phyloP scores from a whole-genome alignment of 2,329 filamentous ascomycete species.

The Mollisiaceae sp. region DNA sequence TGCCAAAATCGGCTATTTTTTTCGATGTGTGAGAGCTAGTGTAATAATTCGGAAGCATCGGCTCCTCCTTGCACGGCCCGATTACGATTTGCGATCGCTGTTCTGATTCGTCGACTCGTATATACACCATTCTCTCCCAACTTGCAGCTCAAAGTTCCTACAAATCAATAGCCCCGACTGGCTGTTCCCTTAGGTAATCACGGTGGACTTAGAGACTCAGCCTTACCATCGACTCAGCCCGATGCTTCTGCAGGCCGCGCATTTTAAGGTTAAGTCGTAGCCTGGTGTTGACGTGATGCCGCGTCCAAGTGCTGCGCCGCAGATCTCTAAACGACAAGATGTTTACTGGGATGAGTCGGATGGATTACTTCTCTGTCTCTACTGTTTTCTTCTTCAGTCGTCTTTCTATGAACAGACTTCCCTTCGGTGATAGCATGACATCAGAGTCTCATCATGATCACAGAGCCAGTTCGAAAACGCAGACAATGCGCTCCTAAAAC shows the following conservation, averaged over 20 bases:
- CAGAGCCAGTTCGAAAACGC: background rate
- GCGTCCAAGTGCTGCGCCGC: constrained; percentile 2
- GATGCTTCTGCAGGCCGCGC: background rate
- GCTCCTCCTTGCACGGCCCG: no score
- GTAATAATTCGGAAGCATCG: no score
- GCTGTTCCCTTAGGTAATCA: background rate
- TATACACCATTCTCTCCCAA: no score
- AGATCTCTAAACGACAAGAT: background rate
- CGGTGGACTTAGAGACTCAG: background rate
- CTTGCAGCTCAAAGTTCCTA: no score
- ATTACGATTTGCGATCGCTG: no score
- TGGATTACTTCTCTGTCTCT: background rate
- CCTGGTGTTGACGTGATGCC: background rate
- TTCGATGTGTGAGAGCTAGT: no score
- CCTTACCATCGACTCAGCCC: background rate
- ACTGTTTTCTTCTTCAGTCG: background rate
- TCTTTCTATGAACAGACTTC: background rate
- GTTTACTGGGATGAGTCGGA: background rate
- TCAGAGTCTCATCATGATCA: constrained; percentile 1
- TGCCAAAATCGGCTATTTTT: no score
- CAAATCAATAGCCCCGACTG: background rate
- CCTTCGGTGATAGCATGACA: background rate
- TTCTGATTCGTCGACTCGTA: no score
- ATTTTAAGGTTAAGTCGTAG: background rate
- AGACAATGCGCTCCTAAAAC: constrained; percentile 33